These are phyloP conservation scores for Tylopilus vinaceipallidus DNA, from an alignment of 768 basidiomycete species.

Conservation along the genomic window DNA sequence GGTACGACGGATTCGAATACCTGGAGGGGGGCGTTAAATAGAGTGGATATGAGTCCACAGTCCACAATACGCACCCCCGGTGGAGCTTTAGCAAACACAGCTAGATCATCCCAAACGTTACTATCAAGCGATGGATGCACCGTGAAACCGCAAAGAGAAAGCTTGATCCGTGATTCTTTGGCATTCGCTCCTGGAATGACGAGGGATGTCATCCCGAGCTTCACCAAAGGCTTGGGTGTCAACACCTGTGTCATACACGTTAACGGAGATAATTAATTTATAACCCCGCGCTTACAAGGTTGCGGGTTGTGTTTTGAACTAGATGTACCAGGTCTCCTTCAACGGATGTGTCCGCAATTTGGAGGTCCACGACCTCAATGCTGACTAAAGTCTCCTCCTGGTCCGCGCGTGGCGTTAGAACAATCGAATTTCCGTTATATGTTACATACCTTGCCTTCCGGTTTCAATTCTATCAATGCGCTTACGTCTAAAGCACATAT, in stretches of 20 bases:
- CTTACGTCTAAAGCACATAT: conserved; percentile 61
- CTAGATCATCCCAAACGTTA: conserved; percentile 60
- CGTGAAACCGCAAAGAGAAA: conserved; percentile 64
- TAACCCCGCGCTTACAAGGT: conserved; percentile 46
- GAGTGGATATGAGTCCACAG: conserved; percentile 1
- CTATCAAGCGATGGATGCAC: conserved; percentile 61
- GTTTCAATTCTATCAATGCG: conserved; percentile 61
- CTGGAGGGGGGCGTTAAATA: conserved; percentile 33
- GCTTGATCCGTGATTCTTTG: conserved; percentile 77
- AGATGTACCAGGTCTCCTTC: conserved; percentile 42
- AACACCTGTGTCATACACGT: conserved; percentile 36
- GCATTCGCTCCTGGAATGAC: conserved; percentile 54
- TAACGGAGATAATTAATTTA: background rate
- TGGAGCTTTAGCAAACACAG: conserved; percentile 72
- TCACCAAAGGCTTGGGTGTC: conserved; percentile 49
- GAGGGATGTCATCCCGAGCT: conserved; percentile 66
- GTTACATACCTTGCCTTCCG: conserved; percentile 62
- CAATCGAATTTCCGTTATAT: background rate
- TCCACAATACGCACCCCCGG: conserved; percentile 66
- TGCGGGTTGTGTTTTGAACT: conserved; percentile 52
- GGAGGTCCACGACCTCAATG: conserved; percentile 60
- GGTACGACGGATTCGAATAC: conserved; percentile 94
- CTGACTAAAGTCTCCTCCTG: conserved; percentile 73
- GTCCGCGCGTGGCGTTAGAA: conserved; percentile 5
- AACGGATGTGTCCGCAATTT: conserved; percentile 46